These are phyloP conservation scores for Phialemonium atrogriseum DNA, from an alignment of 2,329 filamentous ascomycete genomes.

Conservation along the genomic window DNA sequence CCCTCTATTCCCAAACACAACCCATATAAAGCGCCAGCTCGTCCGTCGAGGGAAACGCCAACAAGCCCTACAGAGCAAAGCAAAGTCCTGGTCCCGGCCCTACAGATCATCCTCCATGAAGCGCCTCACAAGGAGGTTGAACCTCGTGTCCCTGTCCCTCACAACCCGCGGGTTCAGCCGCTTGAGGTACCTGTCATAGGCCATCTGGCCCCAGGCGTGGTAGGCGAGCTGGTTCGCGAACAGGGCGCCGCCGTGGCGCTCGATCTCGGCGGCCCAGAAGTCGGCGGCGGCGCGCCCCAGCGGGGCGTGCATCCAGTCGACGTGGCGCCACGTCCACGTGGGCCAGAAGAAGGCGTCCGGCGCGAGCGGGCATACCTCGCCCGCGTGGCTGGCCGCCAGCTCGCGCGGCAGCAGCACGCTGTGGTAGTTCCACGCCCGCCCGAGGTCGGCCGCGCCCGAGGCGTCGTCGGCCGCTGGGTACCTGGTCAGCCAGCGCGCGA, in stretches of 20 bases:
- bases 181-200: slow-evolving; percentile 23
- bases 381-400: slow-evolving; percentile 8
- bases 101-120: slow-evolving; percentile 13
- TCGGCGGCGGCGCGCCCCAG: slow-evolving; percentile 19
- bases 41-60: too few species aligned
- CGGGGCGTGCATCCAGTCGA: slow-evolving; percentile 28
- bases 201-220: slow-evolving; percentile 29
- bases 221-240: slow-evolving; percentile 27
- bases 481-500: slow-evolving; percentile 27
- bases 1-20: too few species aligned
- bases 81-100: too few species aligned
- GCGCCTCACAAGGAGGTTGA: slow-evolving; percentile 26
- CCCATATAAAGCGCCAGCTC: too few species aligned
- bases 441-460: slow-evolving; percentile 23
- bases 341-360: slow-evolving; percentile 31
- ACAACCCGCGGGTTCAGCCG: slow-evolving; percentile 22
- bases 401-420: slow-evolving; percentile 21
- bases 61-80: too few species aligned
- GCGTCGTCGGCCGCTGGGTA: too few species aligned
- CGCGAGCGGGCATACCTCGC: slow-evolving; percentile 25
- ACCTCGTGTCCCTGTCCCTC: slow-evolving; percentile 24
- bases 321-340: slow-evolving; percentile 28
- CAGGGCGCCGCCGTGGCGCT: slow-evolving; percentile 22
- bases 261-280: slow-evolving; percentile 20
- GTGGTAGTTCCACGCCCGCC: slow-evolving; percentile 29